phyloP scores from a whole-genome alignment of 176 grass and related monocot genomes.

The Eleusine indica region DNA sequence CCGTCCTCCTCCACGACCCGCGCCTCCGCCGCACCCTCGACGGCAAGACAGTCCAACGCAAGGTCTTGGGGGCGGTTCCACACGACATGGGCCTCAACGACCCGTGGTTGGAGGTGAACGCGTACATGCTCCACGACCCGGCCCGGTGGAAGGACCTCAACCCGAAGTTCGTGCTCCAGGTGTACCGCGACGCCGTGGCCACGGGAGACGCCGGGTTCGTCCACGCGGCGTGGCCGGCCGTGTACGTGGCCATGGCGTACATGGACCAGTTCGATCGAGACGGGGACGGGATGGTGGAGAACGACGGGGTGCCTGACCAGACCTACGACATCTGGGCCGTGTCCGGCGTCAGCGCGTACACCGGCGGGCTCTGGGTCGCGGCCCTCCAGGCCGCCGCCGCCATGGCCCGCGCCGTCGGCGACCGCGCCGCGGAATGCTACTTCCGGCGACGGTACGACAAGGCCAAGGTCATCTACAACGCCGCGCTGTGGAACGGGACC shows the following conservation, averaged over 20 bases:
- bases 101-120: conserved; percentile 82
- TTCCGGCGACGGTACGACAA: conserved; percentile 41
- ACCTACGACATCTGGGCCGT: conserved; percentile 85
- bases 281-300: conserved; percentile 88
- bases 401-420: conserved; percentile 67
- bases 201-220: conserved; percentile 66
- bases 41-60: conserved; percentile 37
- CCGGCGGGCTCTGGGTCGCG: conserved; percentile 77
- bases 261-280: conserved; percentile 93
- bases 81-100: conserved; percentile 81
- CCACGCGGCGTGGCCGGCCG: conserved; percentile 69
- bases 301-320: conserved; percentile 79
- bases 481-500: conserved; percentile 70
- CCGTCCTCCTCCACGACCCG: conserved; percentile 84
- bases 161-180: conserved; percentile 85
- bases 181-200: conserved; percentile 60
- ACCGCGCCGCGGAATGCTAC: conserved; percentile 54
- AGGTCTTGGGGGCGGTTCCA: conserved; percentile 70
- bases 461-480: conserved; percentile 51
- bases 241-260: conserved; percentile 88
- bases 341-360: conserved; percentile 79
- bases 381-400: conserved; percentile 74
- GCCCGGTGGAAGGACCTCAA: conserved; percentile 95
- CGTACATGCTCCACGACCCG: conserved; percentile 68
- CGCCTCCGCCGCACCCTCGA: conserved; percentile 46